A percentile compares a stretch with the other conserved stretches of the same genome.
These are phyloP conservation scores for Suillus lakei DNA, from an alignment of 768 basidiomycete genomes.

Conservation along the genomic window DNA sequence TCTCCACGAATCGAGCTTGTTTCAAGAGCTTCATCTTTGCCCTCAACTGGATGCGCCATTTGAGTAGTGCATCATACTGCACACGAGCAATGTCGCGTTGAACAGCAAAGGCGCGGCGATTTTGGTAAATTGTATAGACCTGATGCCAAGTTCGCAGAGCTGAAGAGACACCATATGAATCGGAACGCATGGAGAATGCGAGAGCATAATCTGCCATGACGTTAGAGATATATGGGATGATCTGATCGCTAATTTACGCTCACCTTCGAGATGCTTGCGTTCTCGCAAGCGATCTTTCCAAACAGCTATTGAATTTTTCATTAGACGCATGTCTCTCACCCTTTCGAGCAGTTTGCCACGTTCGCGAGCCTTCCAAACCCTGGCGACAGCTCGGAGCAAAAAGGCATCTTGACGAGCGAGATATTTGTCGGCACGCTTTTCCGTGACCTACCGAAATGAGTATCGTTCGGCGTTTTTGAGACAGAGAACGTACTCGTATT, in stretches of 20 bases:
- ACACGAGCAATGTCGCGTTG: constrained; percentile 38
- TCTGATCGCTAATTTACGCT: constrained; percentile 9
- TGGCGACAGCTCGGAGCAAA: constrained; percentile 59
- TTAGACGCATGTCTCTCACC: constrained; percentile 49
- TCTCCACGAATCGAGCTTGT: constrained; percentile 58
- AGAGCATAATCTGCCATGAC: constrained; percentile 48
- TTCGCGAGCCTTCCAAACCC: constrained; percentile 73
- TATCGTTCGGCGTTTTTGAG: constrained; percentile 1
- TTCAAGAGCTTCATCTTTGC: constrained; percentile 52
- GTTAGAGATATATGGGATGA: constrained; percentile 8
- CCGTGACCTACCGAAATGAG: constrained; percentile 50
- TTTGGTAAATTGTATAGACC: constrained; percentile 47
- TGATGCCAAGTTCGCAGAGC: constrained; percentile 53
- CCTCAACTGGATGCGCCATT: constrained; percentile 63
- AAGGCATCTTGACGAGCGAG: constrained; percentile 59
- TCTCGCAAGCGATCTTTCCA: constrained; percentile 55
- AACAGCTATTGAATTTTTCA: constrained; percentile 49
- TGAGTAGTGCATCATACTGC: constrained; percentile 51
- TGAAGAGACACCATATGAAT: constrained; percentile 42
- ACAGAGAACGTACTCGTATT: constrained; percentile 48
- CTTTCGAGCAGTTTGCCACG: constrained; percentile 61
- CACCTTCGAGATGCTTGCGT: constrained; percentile 53
- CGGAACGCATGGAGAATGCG: constrained; percentile 51
- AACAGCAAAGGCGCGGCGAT: constrained; percentile 51
- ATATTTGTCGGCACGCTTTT: constrained; percentile 61